A percentile compares a stretch with the other conserved stretches of the same genome.
phyloP scores from a whole-genome alignment of 192 early-diverging fungal species.

The Chytriomyces sp. region DNA sequence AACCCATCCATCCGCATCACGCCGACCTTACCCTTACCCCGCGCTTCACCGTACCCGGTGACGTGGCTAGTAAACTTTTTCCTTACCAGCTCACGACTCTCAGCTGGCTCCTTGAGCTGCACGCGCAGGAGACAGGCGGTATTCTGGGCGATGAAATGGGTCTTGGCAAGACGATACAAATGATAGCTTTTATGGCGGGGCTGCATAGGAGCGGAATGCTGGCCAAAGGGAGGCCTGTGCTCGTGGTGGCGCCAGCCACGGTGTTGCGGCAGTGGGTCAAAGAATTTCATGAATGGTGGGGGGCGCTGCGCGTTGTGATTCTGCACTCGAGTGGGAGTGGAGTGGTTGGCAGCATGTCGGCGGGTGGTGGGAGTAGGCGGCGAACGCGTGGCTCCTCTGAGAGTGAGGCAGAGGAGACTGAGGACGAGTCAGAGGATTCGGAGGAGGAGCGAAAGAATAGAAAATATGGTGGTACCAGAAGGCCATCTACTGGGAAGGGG shows the following conservation, averaged over 20 bases:
- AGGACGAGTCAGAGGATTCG: conserved; percentile 22
- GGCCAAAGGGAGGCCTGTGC: conserved; percentile 54
- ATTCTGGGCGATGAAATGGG: conserved; percentile 88
- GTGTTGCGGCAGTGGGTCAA: conserved; percentile 60
- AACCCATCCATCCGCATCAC: neutral
- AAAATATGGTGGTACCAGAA: neutral
- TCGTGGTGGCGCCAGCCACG: conserved; percentile 63
- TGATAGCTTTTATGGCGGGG: conserved; percentile 80
- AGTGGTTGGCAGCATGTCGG: conserved; percentile 43
- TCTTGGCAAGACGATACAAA: conserved; percentile 92
- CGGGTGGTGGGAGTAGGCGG: conserved; percentile 15
- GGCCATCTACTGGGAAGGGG: too few species aligned
- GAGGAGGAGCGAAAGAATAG: conserved; percentile 30
- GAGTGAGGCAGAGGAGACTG: conserved; percentile 30
- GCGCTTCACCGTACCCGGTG: conserved; percentile 67
- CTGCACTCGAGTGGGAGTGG: conserved; percentile 86
- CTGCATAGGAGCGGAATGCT: conserved; percentile 70
- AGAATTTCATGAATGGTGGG: conserved; percentile 71
- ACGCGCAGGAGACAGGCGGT: conserved; percentile 84
- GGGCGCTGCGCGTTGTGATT: conserved; percentile 84
- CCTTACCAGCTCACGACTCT: conserved; percentile 88
- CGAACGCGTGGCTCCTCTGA: conserved; percentile 2
- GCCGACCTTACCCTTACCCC: neutral
- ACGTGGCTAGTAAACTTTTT: conserved; percentile 78
- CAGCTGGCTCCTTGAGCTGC: conserved; percentile 87